Percentiles rank a stretch among this genome's conserved stretches.
Evolutionary conservation across 1,139 yeast species (phyloP).

Genomic region (Geotrichum macrosporum): DNA sequence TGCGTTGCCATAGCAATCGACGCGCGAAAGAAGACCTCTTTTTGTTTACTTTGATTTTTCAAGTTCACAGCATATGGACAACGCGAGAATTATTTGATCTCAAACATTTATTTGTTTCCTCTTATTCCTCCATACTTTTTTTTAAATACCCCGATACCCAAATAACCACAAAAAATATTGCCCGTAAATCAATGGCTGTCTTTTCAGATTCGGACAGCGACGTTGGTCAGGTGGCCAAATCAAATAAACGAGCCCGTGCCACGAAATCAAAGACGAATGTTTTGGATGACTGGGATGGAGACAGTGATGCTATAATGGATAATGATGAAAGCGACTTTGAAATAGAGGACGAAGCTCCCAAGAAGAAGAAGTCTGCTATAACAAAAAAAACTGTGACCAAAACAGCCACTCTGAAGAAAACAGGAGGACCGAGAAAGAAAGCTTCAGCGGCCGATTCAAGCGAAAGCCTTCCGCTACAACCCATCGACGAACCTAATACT

Average conservation of each 20-base stretch:
- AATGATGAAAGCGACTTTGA: slow-evolving; percentile 26
- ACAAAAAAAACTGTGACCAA: slow-evolving; percentile 6
- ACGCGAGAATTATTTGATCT: too few relatives aligned
- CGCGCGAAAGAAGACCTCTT: too few relatives aligned
- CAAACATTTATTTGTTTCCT: neutral
- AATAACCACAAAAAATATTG: neutral
- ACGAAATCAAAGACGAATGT: slow-evolving; percentile 9
- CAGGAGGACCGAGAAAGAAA: slow-evolving; percentile 19
- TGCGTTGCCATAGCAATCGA: too few relatives aligned
- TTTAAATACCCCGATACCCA: neutral
- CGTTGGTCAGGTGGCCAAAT: slow-evolving; percentile 6
- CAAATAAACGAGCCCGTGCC: slow-evolving; percentile 14
- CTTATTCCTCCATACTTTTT: neutral
- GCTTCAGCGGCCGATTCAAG: slow-evolving; percentile 4
- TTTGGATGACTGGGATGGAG: slow-evolving; percentile 13
- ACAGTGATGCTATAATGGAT: slow-evolving; percentile 16
- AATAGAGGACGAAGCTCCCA: slow-evolving; percentile 17
- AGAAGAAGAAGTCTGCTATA: slow-evolving; percentile 17
- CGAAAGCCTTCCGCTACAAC: slow-evolving; percentile 8
- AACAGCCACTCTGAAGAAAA: slow-evolving; percentile 20
- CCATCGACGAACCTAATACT: slow-evolving; percentile 13
- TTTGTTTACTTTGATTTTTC: too few relatives aligned
- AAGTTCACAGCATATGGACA: too few relatives aligned
- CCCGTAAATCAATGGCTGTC: slow-evolving; percentile 16
- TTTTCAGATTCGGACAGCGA: slow-evolving; percentile 20